These are phyloP conservation scores for Verticillium zaregamsianum DNA, from an alignment of 2,329 filamentous ascomycete species.

Conservation along the genomic window DNA sequence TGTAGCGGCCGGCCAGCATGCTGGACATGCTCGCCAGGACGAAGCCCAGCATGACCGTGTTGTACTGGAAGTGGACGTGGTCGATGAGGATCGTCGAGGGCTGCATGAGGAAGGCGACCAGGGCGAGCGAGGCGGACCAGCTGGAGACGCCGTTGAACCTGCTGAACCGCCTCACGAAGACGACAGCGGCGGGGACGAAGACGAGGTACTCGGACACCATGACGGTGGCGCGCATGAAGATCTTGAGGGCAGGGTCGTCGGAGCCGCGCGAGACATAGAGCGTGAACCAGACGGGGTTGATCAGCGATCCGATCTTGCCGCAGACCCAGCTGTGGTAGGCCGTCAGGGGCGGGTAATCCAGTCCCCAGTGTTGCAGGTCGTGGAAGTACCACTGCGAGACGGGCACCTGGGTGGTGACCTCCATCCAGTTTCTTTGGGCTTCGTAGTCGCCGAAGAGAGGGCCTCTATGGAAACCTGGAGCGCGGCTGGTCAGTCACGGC, in stretches of 20 bases:
- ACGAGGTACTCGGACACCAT: constrained; percentile 86
- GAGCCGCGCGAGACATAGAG: constrained; percentile 77
- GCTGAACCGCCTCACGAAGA: constrained; percentile 80
- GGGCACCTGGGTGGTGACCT: constrained; percentile 84
- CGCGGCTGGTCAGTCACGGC: neutral
- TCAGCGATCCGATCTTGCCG: constrained; percentile 74
- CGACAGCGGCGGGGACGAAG: constrained; percentile 79
- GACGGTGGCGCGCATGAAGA: constrained; percentile 94
- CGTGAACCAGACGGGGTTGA: constrained; percentile 84
- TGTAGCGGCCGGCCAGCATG: constrained; percentile 75
- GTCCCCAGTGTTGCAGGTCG: constrained; percentile 93
- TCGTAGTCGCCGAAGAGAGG: constrained; percentile 98
- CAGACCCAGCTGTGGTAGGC: constrained; percentile 98
- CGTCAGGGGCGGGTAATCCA: constrained; percentile 95
- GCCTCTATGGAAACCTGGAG: constrained; percentile 69
- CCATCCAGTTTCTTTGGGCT: constrained; percentile 98
- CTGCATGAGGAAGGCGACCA: constrained; percentile 89
- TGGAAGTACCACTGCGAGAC: constrained; percentile 97
- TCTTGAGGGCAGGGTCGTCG: constrained; percentile 75
- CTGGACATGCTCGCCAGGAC: constrained; percentile 83
- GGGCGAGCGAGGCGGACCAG: constrained; percentile 80
- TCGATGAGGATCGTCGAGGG: constrained; percentile 88
- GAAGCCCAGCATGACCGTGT: constrained; percentile 95
- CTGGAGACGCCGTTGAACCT: constrained; percentile 70
- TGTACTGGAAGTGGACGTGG: constrained; percentile 96